Percentiles rank a stretch among this genome's conserved stretches.
Conservation (phyloP, 495 filamentous ascomycete genomes). For the Penicillium riverlandense region DNA sequence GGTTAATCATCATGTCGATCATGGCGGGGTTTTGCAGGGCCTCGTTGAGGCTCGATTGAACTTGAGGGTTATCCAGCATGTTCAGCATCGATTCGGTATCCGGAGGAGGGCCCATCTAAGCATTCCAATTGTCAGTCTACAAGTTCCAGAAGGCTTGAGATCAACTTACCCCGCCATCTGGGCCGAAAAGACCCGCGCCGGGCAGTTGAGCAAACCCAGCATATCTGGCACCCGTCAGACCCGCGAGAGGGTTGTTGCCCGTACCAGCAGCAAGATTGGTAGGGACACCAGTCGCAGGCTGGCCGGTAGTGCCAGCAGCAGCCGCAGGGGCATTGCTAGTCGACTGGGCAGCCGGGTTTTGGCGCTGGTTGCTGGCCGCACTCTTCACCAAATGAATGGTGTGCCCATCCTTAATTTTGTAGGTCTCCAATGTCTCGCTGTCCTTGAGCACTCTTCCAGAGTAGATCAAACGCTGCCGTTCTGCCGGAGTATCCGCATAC, state of each 20-base stretch:
- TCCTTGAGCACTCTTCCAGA: slow-evolving; percentile 96
- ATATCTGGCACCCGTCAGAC: slow-evolving; percentile 87
- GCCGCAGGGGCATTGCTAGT: slow-evolving; percentile 35
- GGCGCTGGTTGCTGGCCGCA: slow-evolving; percentile 76
- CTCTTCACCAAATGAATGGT: slow-evolving; percentile 95
- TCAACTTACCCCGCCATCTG: slow-evolving; percentile 89
- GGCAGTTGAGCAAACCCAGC: slow-evolving; percentile 88
- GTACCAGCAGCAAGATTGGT: slow-evolving; percentile 89
- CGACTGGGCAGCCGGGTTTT: slow-evolving; percentile 47
- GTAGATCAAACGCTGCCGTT: slow-evolving; percentile 92
- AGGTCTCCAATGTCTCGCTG: slow-evolving; percentile 69
- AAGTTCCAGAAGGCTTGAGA: neutral
- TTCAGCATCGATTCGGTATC: slow-evolving; percentile 69
- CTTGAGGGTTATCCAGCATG: slow-evolving; percentile 81
- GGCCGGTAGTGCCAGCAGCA: slow-evolving; percentile 42
- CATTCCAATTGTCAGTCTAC: neutral
- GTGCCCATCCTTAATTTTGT: slow-evolving; percentile 94
- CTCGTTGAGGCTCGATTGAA: slow-evolving; percentile 81
- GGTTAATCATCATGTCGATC: slow-evolving; percentile 84
- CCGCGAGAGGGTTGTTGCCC: slow-evolving; percentile 83
- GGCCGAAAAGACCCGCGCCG: slow-evolving; percentile 83
- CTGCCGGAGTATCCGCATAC: slow-evolving; percentile 75
- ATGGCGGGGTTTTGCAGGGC: slow-evolving; percentile 88
- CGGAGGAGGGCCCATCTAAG: slow-evolving; percentile 86
- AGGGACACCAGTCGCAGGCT: slow-evolving; percentile 58